Conservation (phyloP, 2,329 filamentous ascomycete genomes). For the Chaetothyriales sp. region DNA sequence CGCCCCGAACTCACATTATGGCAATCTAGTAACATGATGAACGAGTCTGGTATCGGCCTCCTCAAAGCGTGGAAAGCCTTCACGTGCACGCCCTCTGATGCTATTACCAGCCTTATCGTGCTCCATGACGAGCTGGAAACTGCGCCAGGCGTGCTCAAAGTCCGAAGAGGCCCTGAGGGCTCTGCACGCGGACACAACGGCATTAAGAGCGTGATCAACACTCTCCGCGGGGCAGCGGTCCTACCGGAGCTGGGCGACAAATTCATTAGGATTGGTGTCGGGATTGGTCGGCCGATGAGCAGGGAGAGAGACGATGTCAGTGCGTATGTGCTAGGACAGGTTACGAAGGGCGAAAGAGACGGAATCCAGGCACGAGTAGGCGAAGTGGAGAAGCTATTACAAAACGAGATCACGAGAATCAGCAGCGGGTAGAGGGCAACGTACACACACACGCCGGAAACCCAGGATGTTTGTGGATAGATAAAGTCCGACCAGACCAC, state of each 20-base stretch:
- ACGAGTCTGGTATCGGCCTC: conserved; percentile 62
- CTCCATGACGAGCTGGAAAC: conserved; percentile 82
- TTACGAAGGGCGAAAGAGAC: conserved; percentile 41
- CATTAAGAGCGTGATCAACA: conserved; percentile 45
- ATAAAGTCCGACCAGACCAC: too few relatives aligned
- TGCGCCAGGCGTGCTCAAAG: conserved; percentile 51
- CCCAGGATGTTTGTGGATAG: not conserved
- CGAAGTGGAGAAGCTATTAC: conserved; percentile 23
- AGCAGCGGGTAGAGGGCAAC: not conserved
- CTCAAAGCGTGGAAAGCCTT: conserved; percentile 50
- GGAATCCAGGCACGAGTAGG: conserved; percentile 37
- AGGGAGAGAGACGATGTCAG: conserved; percentile 56
- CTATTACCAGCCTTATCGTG: conserved; percentile 49
- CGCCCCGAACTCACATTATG: conserved; percentile 51
- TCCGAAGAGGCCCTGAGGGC: conserved; percentile 38
- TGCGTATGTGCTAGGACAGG: conserved; percentile 61
- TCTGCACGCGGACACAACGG: conserved; percentile 64
- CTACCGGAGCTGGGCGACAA: conserved; percentile 40
- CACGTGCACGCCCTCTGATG: conserved; percentile 20
- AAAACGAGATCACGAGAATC: not conserved
- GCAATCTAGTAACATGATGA: conserved; percentile 71
- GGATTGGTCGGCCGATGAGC: conserved; percentile 67
- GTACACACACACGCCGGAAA: not conserved
- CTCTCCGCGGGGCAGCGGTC: conserved; percentile 10
- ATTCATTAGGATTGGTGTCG: conserved; percentile 56